Evolutionary conservation across 1,284 basidiomycete species (phyloP).

Genomic region (Tremellales sp.): DNA sequence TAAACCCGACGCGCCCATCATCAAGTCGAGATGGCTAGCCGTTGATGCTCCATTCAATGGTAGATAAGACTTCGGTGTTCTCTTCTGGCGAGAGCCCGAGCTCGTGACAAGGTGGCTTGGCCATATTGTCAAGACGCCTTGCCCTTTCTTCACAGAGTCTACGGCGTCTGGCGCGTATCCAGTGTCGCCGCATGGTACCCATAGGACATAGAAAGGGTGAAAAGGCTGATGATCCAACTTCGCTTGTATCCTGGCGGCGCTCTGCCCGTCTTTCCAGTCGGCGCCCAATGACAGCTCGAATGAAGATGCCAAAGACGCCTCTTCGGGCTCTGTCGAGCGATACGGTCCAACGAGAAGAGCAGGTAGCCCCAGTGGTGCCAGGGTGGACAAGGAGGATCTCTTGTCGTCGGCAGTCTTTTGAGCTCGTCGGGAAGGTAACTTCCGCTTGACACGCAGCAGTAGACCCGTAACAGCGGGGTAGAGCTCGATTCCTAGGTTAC

Average conservation of each 20-base stretch:
- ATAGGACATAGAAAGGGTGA: too few relatives aligned
- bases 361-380: conserved; percentile 21
- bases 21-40: conserved; percentile 8
- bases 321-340: conserved; percentile 12
- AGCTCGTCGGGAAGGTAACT: conserved; percentile 1
- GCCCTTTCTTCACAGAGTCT: conserved; percentile 7
- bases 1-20: conserved; percentile 24
- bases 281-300: conserved; percentile 23
- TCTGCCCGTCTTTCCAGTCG: conserved; percentile 16
- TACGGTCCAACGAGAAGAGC: conserved; percentile 21
- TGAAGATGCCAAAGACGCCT: conserved; percentile 3
- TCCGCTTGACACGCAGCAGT: too few relatives aligned
- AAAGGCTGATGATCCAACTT: too few relatives aligned
- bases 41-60: background rate
- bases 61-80: too few relatives aligned
- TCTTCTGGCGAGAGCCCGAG: conserved; percentile 1
- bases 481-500: conserved; percentile 2
- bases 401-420: background rate
- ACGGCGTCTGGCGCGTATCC: too few relatives aligned
- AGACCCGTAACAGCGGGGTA: conserved; percentile 8
- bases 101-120: conserved; percentile 28
- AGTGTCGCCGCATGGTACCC: too few relatives aligned
- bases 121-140: conserved; percentile 40
- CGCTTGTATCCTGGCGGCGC: background rate
- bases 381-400: conserved; percentile 2